These are phyloP conservation scores for Penicillium oxalicum DNA, from an alignment of 2,329 filamentous ascomycete genomes.

Conservation along the genomic window DNA sequence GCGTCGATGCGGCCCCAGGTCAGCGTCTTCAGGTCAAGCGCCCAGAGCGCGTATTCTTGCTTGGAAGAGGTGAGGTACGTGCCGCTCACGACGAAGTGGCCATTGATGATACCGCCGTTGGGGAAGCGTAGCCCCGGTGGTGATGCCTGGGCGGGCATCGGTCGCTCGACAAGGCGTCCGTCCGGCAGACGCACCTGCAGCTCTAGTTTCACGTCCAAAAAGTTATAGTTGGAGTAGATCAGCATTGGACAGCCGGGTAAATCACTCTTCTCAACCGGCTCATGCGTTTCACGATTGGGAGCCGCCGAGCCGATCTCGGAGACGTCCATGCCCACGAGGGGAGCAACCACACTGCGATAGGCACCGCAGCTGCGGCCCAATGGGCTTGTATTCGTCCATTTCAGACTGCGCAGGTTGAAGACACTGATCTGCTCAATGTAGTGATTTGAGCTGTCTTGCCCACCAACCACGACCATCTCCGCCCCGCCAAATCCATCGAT, in stretches of 20 bases:
- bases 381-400: conserved; percentile 86
- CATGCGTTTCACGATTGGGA: conserved; percentile 34
- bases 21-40: conserved; percentile 76
- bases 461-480: conserved; percentile 95
- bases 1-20: conserved; percentile 96
- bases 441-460: conserved; percentile 94
- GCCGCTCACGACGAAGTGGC: conserved; percentile 93
- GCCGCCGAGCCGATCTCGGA: conserved; percentile 41
- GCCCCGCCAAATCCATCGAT: conserved; percentile 88
- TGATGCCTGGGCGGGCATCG: conserved; percentile 75
- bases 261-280: conserved; percentile 25
- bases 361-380: conserved; percentile 91
- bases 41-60: conserved; percentile 97
- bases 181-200: conserved; percentile 81
- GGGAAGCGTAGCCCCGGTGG: conserved; percentile 91
- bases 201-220: conserved; percentile 92
- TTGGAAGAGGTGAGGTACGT: conserved; percentile 97
- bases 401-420: conserved; percentile 89
- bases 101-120: conserved; percentile 91
- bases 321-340: conserved; percentile 51
- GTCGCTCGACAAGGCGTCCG: conserved; percentile 75
- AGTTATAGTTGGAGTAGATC: conserved; percentile 99
- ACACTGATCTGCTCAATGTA: conserved; percentile 99
- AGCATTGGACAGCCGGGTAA: conserved; percentile 64
- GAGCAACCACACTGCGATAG: conserved; percentile 90